Evolutionary conservation across 2,329 filamentous ascomycete species (phyloP).

Genomic region (Verticillium zaregamsianum): DNA sequence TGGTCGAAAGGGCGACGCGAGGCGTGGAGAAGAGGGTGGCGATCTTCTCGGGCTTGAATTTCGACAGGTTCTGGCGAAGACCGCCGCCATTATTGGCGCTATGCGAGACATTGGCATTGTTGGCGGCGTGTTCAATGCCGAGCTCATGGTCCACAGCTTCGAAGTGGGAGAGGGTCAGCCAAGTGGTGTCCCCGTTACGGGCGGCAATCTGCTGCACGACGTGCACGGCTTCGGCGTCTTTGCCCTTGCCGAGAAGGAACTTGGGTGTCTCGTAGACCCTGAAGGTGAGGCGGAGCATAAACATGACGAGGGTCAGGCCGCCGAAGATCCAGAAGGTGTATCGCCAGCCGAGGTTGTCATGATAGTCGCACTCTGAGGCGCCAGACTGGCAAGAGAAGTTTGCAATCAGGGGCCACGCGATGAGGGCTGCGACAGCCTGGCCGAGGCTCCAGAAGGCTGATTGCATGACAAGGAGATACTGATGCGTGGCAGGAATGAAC

Average conservation of each 20-base stretch:
- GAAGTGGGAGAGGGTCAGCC: constrained; percentile 19
- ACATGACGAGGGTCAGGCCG: constrained; percentile 30
- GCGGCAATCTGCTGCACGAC: constrained; percentile 34
- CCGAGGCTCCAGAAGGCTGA: constrained; percentile 36
- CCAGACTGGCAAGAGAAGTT: constrained; percentile 26
- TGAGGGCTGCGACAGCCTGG: constrained; percentile 26
- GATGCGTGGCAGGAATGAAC: constrained; percentile 34
- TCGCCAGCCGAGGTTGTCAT: constrained; percentile 39
- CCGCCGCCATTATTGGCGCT: constrained; percentile 5
- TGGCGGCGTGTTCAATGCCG: constrained; percentile 3
- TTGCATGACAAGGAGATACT: constrained; percentile 34
- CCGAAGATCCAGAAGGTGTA: constrained; percentile 34
- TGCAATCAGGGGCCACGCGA: constrained; percentile 28
- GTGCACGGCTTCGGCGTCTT: constrained; percentile 34
- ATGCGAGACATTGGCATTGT: constrained; percentile 17
- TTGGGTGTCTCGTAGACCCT: constrained; percentile 34
- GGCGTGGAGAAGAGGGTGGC: constrained; percentile 47
- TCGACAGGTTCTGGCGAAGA: constrained; percentile 45
- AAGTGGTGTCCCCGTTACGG: constrained; percentile 17
- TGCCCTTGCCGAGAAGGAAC: constrained; percentile 30
- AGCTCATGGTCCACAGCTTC: constrained; percentile 12
- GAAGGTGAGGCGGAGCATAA: constrained; percentile 29
- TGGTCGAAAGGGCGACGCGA: constrained; percentile 43
- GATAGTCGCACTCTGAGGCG: constrained; percentile 18
- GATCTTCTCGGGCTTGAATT: constrained; percentile 46